Percentiles rank a stretch among this genome's conserved stretches.
phyloP scores from a whole-genome alignment of 164 flowering plant species.

The Litsea cubeba region DNA sequence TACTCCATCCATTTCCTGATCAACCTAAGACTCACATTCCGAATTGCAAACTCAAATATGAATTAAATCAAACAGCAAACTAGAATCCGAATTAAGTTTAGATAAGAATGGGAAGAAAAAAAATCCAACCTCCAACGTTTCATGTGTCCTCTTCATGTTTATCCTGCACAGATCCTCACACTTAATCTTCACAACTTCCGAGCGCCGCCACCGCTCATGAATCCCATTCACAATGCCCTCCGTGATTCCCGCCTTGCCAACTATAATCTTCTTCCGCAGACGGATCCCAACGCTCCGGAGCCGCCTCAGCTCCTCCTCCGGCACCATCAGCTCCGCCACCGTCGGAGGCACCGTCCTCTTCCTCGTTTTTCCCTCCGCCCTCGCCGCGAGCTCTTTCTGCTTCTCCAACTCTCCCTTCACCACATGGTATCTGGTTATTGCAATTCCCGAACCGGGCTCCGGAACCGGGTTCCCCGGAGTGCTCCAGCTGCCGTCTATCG shows the following conservation, averaged over 20 bases:
- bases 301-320: slow-evolving; percentile 59
- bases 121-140: slow-evolving; percentile 62
- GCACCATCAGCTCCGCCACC: slow-evolving; percentile 68
- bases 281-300: slow-evolving; percentile 52
- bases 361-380: slow-evolving; percentile 5
- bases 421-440: slow-evolving; percentile 41
- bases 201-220: slow-evolving; percentile 84
- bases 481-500: slow-evolving; percentile 86
- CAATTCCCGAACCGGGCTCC: slow-evolving; percentile 55
- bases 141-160: slow-evolving; percentile 97
- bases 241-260: slow-evolving; percentile 90
- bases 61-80: too few relatives aligned
- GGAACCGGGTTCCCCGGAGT: slow-evolving; percentile 81
- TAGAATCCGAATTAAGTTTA: too few relatives aligned
- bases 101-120: neutral
- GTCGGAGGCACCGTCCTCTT: slow-evolving; percentile 42
- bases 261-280: slow-evolving; percentile 59
- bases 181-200: slow-evolving; percentile 73
- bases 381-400: slow-evolving; percentile 18
- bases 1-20: too few relatives aligned
- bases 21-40: too few relatives aligned
- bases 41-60: too few relatives aligned
- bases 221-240: slow-evolving; percentile 95
- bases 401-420: slow-evolving; percentile 39
- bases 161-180: slow-evolving; percentile 77